Percentiles rank a stretch among this genome's conserved stretches.
Conservation (phyloP, 176 grass and related monocot genomes). For the Aechmea fasciata region DNA sequence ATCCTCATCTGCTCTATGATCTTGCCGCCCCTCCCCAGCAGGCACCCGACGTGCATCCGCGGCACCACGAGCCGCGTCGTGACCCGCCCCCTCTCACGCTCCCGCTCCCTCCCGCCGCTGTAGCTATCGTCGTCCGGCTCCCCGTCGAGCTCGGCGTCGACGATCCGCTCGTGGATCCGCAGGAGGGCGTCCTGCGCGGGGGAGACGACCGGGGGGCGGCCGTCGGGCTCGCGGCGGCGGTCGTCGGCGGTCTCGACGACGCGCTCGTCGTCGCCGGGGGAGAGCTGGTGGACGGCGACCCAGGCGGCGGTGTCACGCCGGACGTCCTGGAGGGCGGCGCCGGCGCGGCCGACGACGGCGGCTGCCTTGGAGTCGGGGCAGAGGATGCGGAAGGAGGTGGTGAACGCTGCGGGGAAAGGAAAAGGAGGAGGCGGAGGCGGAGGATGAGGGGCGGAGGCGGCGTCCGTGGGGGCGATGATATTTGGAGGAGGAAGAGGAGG, state of each 20-base stretch:
- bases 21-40: conserved; percentile 84
- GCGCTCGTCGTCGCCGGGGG: conserved; percentile 49
- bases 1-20: conserved; percentile 99
- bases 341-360: conserved; percentile 39
- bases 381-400: conserved; percentile 84
- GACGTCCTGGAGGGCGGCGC: conserved; percentile 30
- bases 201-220: conserved; percentile 69
- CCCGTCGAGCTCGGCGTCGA: conserved; percentile 61
- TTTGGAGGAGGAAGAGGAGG: conserved; percentile 44
- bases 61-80: conserved; percentile 75
- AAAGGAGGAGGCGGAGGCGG: conserved; percentile 9
- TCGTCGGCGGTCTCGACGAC: conserved; percentile 76
- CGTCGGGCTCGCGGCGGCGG: conserved; percentile 42
- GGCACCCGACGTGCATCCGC: conserved; percentile 66
- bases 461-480: conserved; percentile 36
- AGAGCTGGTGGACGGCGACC: conserved; percentile 55
- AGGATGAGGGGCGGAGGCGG: conserved; percentile 31
- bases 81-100: conserved; percentile 52
- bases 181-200: conserved; percentile 82
- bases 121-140: conserved; percentile 42
- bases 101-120: conserved; percentile 33
- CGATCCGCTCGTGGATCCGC: conserved; percentile 72
- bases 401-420: neutral
- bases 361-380: conserved; percentile 73
- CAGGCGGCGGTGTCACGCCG: conserved; percentile 64